Evolutionary conservation across 2,329 filamentous ascomycete genomes (phyloP).

Genomic region (Metarhizium sp.): DNA sequence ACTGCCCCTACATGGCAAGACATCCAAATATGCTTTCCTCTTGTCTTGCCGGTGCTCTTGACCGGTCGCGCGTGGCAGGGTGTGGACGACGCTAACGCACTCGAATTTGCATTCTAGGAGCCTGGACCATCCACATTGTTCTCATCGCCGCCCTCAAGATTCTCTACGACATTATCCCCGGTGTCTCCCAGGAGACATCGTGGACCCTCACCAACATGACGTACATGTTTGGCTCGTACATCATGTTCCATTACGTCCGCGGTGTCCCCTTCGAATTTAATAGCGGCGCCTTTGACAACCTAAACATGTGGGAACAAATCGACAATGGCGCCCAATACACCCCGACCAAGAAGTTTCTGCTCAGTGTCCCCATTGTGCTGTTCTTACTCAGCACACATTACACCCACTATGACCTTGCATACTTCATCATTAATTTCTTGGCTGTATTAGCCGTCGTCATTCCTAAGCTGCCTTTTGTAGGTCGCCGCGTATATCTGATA

Average conservation of each 20-base stretch:
- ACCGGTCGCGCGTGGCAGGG: not conserved
- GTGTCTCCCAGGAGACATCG: slow-evolving; percentile 93
- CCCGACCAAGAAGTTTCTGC: slow-evolving; percentile 94
- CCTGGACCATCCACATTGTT: slow-evolving; percentile 96
- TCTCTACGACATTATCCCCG: slow-evolving; percentile 91
- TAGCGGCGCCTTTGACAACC: slow-evolving; percentile 93
- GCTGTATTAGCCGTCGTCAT: slow-evolving; percentile 89
- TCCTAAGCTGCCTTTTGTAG: slow-evolving; percentile 88
- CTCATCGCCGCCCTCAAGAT: slow-evolving; percentile 89
- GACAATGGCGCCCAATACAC: slow-evolving; percentile 99
- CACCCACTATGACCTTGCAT: slow-evolving; percentile 93
- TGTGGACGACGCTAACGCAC: not conserved
- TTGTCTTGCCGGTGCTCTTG: not conserved
- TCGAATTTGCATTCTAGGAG: slow-evolving; percentile 47
- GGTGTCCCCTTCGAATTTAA: slow-evolving; percentile 99
- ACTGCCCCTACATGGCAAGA: not conserved
- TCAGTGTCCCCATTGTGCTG: slow-evolving; percentile 86
- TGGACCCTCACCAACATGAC: slow-evolving; percentile 99
- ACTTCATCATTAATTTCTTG: slow-evolving; percentile 95
- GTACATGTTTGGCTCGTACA: slow-evolving; percentile 97
- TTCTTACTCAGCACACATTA: slow-evolving; percentile 98
- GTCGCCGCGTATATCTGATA: slow-evolving; percentile 27
- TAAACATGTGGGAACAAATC: slow-evolving; percentile 99
- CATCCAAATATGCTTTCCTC: not conserved
- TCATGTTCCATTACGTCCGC: slow-evolving; percentile 99